Base-by-base conservation (phyloP, 768 basidiomycete species). In the Tricholoma flavovirens region DNA sequence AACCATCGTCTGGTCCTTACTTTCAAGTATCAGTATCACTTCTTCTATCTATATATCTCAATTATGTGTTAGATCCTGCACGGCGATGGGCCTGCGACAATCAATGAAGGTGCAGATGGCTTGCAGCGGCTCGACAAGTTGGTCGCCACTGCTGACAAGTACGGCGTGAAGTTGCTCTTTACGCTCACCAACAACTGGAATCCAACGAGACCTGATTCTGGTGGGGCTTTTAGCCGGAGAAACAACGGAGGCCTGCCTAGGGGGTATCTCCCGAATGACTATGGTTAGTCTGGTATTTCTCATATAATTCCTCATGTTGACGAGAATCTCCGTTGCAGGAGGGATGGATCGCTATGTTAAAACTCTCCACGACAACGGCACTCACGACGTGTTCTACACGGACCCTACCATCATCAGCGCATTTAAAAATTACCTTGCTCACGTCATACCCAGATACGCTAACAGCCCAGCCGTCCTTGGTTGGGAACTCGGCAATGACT, bases 341-440 rank as follows among this genome's bases (percentile, higher is more conserved):
- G 74, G 74, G 7, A 73, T 75, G 65, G 74, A 75, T 56, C 60
- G 66, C 5, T 75, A 75, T 51, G 67, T 71, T 54, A 64, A 63
- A 5, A 65, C 66, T 38, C 70, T 70, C 48, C 46, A 60, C 10
- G 49, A 63, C 10, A 56, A 59, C 11, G 64, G 67, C 46, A 67
- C 66, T 1, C 75, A 75, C 51, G 75, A 75, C 54, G 59, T 62
- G 24, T 76, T 76, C 65, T 76, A 73, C 56, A 74, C 73, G 19
- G 61, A 71, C 54, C n/a, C 61, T 9, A 53, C 57, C 19, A 67
- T 70, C 49, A 69, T 70, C 51, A 52, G 53, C 24, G 69, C 69
- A 3, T 73, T 66, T 66, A 71, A 73, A 53, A 71, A 66, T 50
- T 73, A 73, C 52, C 48, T 72, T 49, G 53, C 61, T 24, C 55